Evolutionary conservation across 345 rosid species (phyloP), one percentile per base, ranked within the genome.

Genomic region (Anastatica hierochuntica): DNA sequence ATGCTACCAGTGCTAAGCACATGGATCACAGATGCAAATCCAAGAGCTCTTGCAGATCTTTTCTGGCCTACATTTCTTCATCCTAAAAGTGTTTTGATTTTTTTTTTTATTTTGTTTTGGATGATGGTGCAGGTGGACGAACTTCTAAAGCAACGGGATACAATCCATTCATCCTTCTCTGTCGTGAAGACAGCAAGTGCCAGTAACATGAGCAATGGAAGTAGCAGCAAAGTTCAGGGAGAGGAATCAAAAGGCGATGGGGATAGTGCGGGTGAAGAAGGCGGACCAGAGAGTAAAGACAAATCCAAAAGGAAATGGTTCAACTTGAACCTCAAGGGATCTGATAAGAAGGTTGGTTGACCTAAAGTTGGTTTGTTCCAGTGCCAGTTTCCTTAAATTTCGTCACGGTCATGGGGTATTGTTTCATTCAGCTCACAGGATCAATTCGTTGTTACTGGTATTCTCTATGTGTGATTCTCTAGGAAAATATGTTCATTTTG

Each of bases 231-330:
- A 64, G 66, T 63, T 62, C 75, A 67, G 8, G 74, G 83, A 44
- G 94, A 85, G 3, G 90, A 88, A 55, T 56, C 70, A 8, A 85
- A 65, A 67, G 56, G 43, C 0, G 71, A 76, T 29, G 68, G 49
- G 1, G 97, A 74, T 42, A 78, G 88, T 51, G 79, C 83, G 0
- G 74, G 63, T 30, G 96, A 88, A 71, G 95, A 83, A 24, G 88
- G 81, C 16, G 72, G 74, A 56, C 60, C 78, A 14, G 96, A 88
- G 17, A 90, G 94, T 13, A 83, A 75, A 76, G 98, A 92, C 44
- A 92, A 83, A 66, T 70, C 98, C 10, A 92, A 74, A 68, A 84
- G 83, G 85, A 92, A 81, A 77, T 92, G 98, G 98, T 92, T 92
- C 69, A 92, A 85, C 71, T 77, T 92, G 73, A 88, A 81, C 71